Conservation (phyloP, 1,139 yeast species). For the Suhomyces terraborum region DNA sequence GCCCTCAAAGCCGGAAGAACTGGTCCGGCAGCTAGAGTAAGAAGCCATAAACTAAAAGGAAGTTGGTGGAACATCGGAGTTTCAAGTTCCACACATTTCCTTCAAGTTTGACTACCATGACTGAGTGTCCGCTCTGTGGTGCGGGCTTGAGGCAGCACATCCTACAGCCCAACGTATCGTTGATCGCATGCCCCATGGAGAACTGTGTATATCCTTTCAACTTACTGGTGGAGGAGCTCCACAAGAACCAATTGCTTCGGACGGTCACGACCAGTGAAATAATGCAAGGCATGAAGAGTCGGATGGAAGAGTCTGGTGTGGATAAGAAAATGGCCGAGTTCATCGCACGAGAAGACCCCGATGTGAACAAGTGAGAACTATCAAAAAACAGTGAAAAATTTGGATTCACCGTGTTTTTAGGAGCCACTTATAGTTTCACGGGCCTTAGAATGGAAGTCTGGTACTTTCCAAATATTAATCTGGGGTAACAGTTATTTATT, state of each 20-base stretch:
- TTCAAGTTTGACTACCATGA: neutral
- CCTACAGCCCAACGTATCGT: slow-evolving; percentile 29
- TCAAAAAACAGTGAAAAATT: too few relatives aligned
- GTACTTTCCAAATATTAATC: too few relatives aligned
- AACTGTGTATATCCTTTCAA: slow-evolving; percentile 38
- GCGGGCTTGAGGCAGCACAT: slow-evolving; percentile 28
- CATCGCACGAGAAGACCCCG: slow-evolving; percentile 28
- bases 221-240: slow-evolving; percentile 29
- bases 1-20: too few relatives aligned
- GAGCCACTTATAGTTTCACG: too few relatives aligned
- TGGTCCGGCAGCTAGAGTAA: too few relatives aligned
- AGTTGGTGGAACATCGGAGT: too few relatives aligned
- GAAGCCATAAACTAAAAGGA: too few relatives aligned
- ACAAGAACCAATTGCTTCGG: slow-evolving; percentile 26
- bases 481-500: too few relatives aligned
- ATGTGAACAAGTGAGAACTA: slow-evolving; percentile 14
- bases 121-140: slow-evolving; percentile 32
- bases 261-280: slow-evolving; percentile 27
- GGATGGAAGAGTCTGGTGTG: slow-evolving; percentile 28
- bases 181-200: slow-evolving; percentile 32
- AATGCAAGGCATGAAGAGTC: slow-evolving; percentile 27
- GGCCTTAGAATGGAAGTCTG: too few relatives aligned
- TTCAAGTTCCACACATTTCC: neutral
- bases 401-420: too few relatives aligned
- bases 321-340: slow-evolving; percentile 31